Percentiles rank a stretch among this genome's conserved stretches.
phyloP scores from a whole-genome alignment of 305 asterid genomes.

The Euphrasia arctica region DNA sequence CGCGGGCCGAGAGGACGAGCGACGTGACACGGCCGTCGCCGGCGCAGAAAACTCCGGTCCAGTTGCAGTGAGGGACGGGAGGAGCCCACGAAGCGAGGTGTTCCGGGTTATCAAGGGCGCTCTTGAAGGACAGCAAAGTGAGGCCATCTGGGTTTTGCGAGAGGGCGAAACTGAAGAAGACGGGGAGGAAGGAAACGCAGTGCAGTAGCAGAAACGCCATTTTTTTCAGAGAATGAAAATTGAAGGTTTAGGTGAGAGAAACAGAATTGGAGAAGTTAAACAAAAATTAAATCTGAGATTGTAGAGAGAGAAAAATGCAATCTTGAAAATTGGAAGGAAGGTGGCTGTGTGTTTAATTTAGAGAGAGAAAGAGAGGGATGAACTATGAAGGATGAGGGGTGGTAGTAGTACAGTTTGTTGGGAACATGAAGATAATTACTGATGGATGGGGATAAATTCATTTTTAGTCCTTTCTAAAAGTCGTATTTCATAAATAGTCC shows the following conservation, averaged over 20 bases:
- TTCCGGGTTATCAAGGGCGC: conserved; percentile 48
- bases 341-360: neutral
- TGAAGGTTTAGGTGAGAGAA: no score
- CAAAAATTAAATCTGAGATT: conserved; percentile 4
- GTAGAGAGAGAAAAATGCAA: conserved; percentile 14
- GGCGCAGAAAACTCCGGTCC: conserved; percentile 71
- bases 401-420: conserved; percentile 40
- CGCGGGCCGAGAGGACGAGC: conserved; percentile 42
- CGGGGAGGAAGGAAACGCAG: conserved; percentile 11
- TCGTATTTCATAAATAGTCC: no score
- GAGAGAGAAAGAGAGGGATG: conserved; percentile 9
- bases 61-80: conserved; percentile 53
- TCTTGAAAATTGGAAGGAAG: conserved; percentile 28
- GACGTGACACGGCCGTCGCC: conserved; percentile 50
- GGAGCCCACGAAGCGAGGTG: conserved; percentile 53
- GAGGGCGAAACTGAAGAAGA: conserved; percentile 19
- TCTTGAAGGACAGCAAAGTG: conserved; percentile 48
- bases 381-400: neutral
- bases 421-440: conserved; percentile 36
- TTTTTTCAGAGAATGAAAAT: neutral
- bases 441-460: neutral
- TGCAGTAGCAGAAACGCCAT: conserved; percentile 27
- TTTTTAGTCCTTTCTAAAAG: no score
- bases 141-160: conserved; percentile 36
- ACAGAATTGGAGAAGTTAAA: neutral